Evolutionary conservation across 257 asterid genomes (phyloP).

Genomic region (Leptodermis oblonga): DNA sequence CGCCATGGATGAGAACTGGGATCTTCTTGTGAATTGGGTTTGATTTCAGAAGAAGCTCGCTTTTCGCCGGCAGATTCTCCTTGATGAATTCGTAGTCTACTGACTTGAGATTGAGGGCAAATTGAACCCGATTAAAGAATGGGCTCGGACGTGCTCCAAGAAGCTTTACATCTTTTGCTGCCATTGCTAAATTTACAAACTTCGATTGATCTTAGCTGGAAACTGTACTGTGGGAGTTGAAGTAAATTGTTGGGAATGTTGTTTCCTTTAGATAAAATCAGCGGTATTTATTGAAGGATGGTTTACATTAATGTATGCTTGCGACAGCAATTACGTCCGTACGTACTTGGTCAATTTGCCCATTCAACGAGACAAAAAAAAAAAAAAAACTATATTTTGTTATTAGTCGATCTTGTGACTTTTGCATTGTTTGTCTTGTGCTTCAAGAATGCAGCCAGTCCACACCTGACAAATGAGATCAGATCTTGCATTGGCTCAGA

Average conservation of each 20-base stretch:
- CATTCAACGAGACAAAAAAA: too few species aligned
- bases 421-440: too few species aligned
- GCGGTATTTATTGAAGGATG: neutral
- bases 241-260: too few species aligned
- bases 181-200: slow-evolving; percentile 30
- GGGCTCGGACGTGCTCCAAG: slow-evolving; percentile 40
- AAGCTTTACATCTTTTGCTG: slow-evolving; percentile 31
- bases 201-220: too few species aligned
- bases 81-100: slow-evolving; percentile 37
- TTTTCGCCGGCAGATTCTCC: slow-evolving; percentile 24
- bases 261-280: too few species aligned
- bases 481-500: too few species aligned
- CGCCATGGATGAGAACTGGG: slow-evolving; percentile 49
- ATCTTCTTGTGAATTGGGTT: slow-evolving; percentile 53
- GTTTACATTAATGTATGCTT: neutral
- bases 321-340: neutral
- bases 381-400: too few species aligned
- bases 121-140: slow-evolving; percentile 30
- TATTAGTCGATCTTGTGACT: too few species aligned
- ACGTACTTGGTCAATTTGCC: too few species aligned
- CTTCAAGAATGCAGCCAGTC: too few species aligned
- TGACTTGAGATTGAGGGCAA: slow-evolving; percentile 46
- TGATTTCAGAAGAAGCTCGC: slow-evolving; percentile 36
- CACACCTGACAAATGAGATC: too few species aligned
- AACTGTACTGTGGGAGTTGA: neutral